A percentile compares a stretch with the other conserved stretches of the same genome.
phyloP scores from a whole-genome alignment of 306 rosid species.

The Potentilla sterilis region DNA sequence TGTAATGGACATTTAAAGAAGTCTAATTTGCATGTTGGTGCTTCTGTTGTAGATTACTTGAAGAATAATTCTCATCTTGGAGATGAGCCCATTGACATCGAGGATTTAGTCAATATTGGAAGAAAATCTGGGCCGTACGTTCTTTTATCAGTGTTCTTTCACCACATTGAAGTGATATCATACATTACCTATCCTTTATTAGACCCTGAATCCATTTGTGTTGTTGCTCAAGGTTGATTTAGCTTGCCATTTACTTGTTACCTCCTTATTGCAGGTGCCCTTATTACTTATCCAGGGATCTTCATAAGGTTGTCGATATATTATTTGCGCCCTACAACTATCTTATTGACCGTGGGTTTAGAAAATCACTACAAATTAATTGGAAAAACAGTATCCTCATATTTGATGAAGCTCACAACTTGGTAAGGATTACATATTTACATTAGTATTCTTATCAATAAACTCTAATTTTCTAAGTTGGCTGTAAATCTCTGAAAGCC shows the following conservation, averaged over 20 bases:
- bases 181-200: background rate
- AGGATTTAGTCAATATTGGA: slow-evolving; percentile 90
- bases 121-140: slow-evolving; percentile 79
- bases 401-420: slow-evolving; percentile 98
- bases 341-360: slow-evolving; percentile 71
- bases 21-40: slow-evolving; percentile 26
- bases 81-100: slow-evolving; percentile 89
- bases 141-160: slow-evolving; percentile 29
- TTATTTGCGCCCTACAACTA: slow-evolving; percentile 91
- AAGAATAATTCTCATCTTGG: slow-evolving; percentile 74
- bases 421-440: slow-evolving; percentile 44
- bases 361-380: slow-evolving; percentile 50
- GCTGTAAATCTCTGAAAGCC: slow-evolving; percentile 8
- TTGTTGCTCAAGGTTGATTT: slow-evolving; percentile 26
- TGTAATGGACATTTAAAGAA: slow-evolving; percentile 12
- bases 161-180: background rate
- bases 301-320: slow-evolving; percentile 79
- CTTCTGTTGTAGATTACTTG: slow-evolving; percentile 59
- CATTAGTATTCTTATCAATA: slow-evolving; percentile 18
- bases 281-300: slow-evolving; percentile 80
- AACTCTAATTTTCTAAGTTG: slow-evolving; percentile 16
- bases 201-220: background rate
- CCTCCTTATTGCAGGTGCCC: slow-evolving; percentile 69
- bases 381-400: slow-evolving; percentile 82
- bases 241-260: slow-evolving; percentile 22